Evolutionary conservation across 768 basidiomycete species (phyloP).

Genomic region (Suillus paluster): DNA sequence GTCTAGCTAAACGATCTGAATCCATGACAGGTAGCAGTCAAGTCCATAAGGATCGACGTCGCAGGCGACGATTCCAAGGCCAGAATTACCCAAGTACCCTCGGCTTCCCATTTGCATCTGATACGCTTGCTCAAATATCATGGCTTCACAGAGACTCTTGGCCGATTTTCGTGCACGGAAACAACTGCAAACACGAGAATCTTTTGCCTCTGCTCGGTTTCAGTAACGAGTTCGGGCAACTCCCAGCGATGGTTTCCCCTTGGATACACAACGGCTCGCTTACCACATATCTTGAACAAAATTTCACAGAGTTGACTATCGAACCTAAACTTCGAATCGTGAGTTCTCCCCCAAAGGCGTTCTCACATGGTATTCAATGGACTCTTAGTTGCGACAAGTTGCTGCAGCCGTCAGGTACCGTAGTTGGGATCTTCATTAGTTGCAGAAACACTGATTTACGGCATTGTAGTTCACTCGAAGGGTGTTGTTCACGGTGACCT

Average conservation of each 20-base stretch:
- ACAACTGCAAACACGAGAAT: conserved; percentile 21
- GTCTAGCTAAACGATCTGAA: not conserved
- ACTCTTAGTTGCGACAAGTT: no score
- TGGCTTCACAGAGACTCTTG: conserved; percentile 12
- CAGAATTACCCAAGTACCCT: conserved; percentile 1
- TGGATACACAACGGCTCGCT: conserved; percentile 25
- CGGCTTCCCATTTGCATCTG: not conserved
- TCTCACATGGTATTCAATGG: no score
- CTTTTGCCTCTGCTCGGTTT: conserved; percentile 23
- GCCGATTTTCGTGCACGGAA: conserved; percentile 25
- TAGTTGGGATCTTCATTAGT: no score
- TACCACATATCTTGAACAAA: conserved; percentile 22
- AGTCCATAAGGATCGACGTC: conserved; percentile 2
- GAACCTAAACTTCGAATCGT: conserved; percentile 19
- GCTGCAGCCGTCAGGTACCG: no score
- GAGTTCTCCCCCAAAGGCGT: conserved; percentile 3
- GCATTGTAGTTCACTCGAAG: no score
- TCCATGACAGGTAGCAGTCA: not conserved
- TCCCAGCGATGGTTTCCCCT: conserved; percentile 24
- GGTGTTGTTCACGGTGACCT: no score
- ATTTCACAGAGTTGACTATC: conserved; percentile 10
- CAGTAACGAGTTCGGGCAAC: conserved; percentile 21
- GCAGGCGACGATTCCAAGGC: no score
- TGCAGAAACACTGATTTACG: no score
- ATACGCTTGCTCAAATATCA: not conserved